Percentiles rank a stretch among this genome's conserved stretches.
phyloP scores from a whole-genome alignment of 805 yeast species.

The Candida odintsovae region DNA sequence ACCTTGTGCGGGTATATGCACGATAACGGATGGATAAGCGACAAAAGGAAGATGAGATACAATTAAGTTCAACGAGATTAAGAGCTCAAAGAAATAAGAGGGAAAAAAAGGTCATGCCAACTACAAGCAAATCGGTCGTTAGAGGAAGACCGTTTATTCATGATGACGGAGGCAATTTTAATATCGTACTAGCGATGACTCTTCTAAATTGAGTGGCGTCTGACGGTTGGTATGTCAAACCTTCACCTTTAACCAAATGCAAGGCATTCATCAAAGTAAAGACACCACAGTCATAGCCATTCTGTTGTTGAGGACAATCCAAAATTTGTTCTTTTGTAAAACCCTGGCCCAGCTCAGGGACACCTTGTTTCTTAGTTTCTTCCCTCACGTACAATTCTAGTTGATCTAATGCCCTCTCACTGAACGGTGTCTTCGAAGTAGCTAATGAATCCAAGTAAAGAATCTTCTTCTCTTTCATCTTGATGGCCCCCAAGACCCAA shows the following conservation, averaged over 20 bases:
- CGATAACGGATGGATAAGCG: not conserved
- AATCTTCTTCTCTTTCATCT: conserved; percentile 53
- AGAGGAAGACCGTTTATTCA: not conserved
- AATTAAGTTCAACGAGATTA: too few relatives aligned
- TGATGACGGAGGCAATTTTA: conserved; percentile 3
- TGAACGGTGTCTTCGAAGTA: conserved; percentile 31
- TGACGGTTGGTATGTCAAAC: conserved; percentile 50
- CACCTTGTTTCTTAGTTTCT: conserved; percentile 53
- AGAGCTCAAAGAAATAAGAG: too few relatives aligned
- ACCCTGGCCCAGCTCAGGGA: conserved; percentile 26
- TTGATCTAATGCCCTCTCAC: conserved; percentile 34
- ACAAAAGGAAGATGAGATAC: too few relatives aligned
- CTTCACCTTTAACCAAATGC: conserved; percentile 45
- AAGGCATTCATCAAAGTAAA: conserved; percentile 78
- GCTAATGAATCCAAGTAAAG: conserved; percentile 74
- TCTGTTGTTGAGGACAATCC: conserved; percentile 77
- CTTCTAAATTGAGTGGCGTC: conserved; percentile 68
- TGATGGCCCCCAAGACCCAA: conserved; percentile 85
- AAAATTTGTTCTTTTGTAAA: conserved; percentile 26
- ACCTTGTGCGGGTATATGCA: not conserved
- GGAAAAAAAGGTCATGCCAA: too few relatives aligned
- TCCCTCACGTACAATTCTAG: conserved; percentile 57
- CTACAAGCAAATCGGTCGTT: not conserved
- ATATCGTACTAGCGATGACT: conserved; percentile 26
- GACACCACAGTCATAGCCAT: conserved; percentile 95